Base-by-base conservation (phyloP, 1,284 basidiomycete species). In the Malassezia equina region DNA sequence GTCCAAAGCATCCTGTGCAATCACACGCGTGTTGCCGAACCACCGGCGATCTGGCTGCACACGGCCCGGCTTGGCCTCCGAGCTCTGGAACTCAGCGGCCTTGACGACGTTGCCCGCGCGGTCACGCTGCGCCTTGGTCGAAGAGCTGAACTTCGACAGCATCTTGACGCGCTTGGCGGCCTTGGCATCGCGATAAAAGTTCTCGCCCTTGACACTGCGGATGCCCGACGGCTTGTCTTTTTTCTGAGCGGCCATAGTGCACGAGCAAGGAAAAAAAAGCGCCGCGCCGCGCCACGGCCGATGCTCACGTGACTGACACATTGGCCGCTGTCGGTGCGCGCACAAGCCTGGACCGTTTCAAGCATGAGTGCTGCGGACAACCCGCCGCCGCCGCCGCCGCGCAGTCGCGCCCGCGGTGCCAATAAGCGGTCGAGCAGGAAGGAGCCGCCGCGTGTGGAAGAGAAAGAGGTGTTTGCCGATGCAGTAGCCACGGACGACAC, bases 1-100 rank as follows among this genome's bases (percentile, higher is more conserved):
- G 70, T 95, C 90, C 67, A 74, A 59, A 15, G 71, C 71, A 59
- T 73, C 70, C 49, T 74, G 71, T 5, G 61, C 65, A 74, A 99
- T 96, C 49, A 96, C 93, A 71, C 94, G 81, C 11, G 94, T 98
- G 78, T 98, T 98, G 44, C 91, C 57, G 57, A 74, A 74, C 71
- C 71, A 74, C 25, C 70, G 64, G 47, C 69, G 61, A 57, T 74
- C 70, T 4, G 70, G 71, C 59, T 72, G 70, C 13, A 74, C 71
- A 34, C 71, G 67, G 19, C 71, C 71, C 4, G 71, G 71, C 58
- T 63, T 69, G 24, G 70, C 71, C 40, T 72, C 71, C 43, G 61
- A 65, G 58, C 62, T 65, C 51, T 74, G 71, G 53, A 73, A 74
- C 51, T 70, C 68, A 28, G 60, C 60, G 7, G 66, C 64, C 57